phyloP scores from a whole-genome alignment of 2,329 filamentous ascomycete genomes.

The Alternaria postmessia region DNA sequence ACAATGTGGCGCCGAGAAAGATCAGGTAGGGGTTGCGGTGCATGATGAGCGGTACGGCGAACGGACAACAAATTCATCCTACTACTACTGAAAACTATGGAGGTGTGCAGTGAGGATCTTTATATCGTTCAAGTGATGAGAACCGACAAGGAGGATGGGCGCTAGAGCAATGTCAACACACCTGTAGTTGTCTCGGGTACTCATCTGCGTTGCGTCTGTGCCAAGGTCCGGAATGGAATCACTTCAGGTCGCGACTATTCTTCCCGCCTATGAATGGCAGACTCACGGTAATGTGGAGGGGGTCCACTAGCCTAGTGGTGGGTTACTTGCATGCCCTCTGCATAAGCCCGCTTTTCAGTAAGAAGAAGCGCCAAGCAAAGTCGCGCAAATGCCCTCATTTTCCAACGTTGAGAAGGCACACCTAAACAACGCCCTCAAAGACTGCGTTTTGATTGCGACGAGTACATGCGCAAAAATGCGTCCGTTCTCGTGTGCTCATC shows the following conservation, averaged over 20 bases:
- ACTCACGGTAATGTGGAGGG: neutral
- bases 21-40: neutral
- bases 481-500: neutral
- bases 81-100: neutral
- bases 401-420: neutral
- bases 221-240: neutral
- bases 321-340: neutral
- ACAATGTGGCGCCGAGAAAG: constrained; percentile 3
- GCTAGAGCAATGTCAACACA: constrained; percentile 2
- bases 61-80: neutral
- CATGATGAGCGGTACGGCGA: neutral
- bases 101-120: neutral
- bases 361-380: constrained; percentile 4
- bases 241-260: neutral
- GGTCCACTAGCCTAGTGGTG: neutral
- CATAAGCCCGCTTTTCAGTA: neutral
- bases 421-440: neutral
- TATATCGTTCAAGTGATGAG: neutral
- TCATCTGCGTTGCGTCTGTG: neutral
- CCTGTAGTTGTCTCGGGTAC: neutral
- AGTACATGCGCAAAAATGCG: constrained; percentile 6
- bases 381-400: constrained; percentile 13
- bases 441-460: neutral
- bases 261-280: neutral
- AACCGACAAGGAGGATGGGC: neutral